Conservation (phyloP, 2,329 filamentous ascomycete species). For the Trichoderma semiorbis region DNA sequence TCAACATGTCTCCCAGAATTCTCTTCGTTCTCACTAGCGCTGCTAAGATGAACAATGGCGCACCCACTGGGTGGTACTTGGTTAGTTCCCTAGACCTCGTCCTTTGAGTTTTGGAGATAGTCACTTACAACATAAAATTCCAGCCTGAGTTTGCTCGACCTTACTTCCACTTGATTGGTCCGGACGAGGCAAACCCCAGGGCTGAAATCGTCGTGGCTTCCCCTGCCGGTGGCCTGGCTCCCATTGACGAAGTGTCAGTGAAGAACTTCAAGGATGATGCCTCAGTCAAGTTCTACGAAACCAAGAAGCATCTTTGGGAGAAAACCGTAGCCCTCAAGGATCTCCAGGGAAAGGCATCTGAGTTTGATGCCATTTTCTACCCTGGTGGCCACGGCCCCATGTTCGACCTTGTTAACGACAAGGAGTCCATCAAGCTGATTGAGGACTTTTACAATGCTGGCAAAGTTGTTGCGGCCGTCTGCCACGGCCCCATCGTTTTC, state of each 20-base stretch:
- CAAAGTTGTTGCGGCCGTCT: not conserved
- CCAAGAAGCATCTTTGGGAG: slow-evolving; percentile 38
- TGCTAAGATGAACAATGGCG: slow-evolving; percentile 42
- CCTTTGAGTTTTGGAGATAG: not conserved
- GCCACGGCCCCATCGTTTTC: not conserved
- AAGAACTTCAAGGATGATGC: slow-evolving; percentile 53
- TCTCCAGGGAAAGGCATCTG: not conserved
- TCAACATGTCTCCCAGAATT: slow-evolving; percentile 53
- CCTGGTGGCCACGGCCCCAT: not conserved
- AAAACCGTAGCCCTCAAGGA: not conserved
- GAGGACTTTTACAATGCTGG: not conserved
- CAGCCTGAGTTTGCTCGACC: not conserved
- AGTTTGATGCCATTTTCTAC: not conserved
- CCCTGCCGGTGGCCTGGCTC: slow-evolving; percentile 58
- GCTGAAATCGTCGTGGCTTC: slow-evolving; percentile 57
- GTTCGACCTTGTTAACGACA: not conserved
- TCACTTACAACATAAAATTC: not conserved
- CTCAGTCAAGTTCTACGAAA: slow-evolving; percentile 50
- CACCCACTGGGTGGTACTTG: slow-evolving; percentile 67
- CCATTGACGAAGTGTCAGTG: slow-evolving; percentile 58
- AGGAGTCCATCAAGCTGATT: not conserved
- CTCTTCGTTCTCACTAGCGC: slow-evolving; percentile 69
- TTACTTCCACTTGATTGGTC: slow-evolving; percentile 16
- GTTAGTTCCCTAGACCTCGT: slow-evolving; percentile 43
- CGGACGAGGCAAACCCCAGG: slow-evolving; percentile 50